Evolutionary conservation across 1,284 basidiomycete species (phyloP).

Genomic region (Ustilago tritici): DNA sequence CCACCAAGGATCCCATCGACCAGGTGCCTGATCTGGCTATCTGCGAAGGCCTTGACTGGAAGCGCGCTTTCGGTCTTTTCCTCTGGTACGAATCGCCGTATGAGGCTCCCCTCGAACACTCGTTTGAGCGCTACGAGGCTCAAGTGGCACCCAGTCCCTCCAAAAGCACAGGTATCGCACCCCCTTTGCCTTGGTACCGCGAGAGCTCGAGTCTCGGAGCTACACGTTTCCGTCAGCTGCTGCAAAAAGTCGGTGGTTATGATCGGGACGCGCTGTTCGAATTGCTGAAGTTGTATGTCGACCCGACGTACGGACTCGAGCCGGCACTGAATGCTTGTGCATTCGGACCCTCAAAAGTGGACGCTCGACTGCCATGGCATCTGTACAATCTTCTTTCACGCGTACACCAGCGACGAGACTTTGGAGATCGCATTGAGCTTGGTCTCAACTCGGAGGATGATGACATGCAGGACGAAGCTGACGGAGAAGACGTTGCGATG

Average conservation of each 20-base stretch:
- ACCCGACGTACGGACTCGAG: constrained; percentile 73
- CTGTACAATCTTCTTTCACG: constrained; percentile 87
- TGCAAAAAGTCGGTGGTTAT: constrained; percentile 47
- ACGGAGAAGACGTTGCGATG: constrained; percentile 50
- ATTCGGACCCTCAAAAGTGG: constrained; percentile 80
- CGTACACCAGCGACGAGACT: constrained; percentile 84
- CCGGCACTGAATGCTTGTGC: constrained; percentile 76
- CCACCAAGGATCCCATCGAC: constrained; percentile 74
- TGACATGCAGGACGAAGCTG: constrained; percentile 54
- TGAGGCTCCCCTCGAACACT: constrained; percentile 79
- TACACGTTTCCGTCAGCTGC: constrained; percentile 50
- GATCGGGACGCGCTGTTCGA: constrained; percentile 81
- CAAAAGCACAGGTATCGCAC: constrained; percentile 53
- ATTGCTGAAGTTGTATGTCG: constrained; percentile 81
- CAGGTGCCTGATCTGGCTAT: constrained; percentile 78
- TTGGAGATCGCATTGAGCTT: constrained; percentile 78
- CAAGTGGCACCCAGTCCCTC: constrained; percentile 58
- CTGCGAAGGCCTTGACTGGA: constrained; percentile 91
- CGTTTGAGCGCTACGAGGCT: constrained; percentile 78
- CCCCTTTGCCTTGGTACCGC: constrained; percentile 68
- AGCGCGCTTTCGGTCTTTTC: constrained; percentile 88
- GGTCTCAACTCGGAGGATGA: constrained; percentile 68
- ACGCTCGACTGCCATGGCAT: constrained; percentile 91
- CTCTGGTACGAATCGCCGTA: constrained; percentile 88
- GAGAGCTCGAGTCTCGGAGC: constrained; percentile 57